Base-by-base conservation (phyloP, 257 asterid species). In the Schizonepeta tenuifolia region DNA sequence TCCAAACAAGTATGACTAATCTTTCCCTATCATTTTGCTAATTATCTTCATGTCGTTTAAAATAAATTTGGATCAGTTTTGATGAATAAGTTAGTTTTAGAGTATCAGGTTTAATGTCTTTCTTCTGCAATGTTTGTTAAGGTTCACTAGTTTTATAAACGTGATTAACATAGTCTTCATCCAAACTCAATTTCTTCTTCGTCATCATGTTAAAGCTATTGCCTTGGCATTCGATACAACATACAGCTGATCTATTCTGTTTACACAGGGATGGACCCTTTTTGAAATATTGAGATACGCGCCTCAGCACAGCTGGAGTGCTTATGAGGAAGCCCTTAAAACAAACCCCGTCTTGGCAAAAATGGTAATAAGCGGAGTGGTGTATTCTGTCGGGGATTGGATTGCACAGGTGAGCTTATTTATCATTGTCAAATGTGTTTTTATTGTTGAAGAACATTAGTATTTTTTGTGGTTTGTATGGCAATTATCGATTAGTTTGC, bases 301-400 rank as follows among this genome's bases (percentile, higher is more conserved):
- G 9, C 96, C 97, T 20, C 90, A 85, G 64, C 97, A 92, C 82
- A 89, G 83, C 79, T 89, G 97, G 96, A 85, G 58, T 77, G 97
- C 97, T 20, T 89, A 92, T 24, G 96, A 92, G 79, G 96, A 85
- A 78, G 93, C 93, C 80, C 96, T 92, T 47, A 89, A 81, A 78
- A 73, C 87, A 14, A 92, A 92, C 69, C 98, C 96, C 0, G 91
- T 92, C 54, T 83, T 90, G 36, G 92, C 98, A 11, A 92, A 92
- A 77, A 92, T 90, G 96, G 82, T 87, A 21, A 92, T 92, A 38
- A 92, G 96, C 71, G 98, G 98, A 70, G 92, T 90, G 15, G 96
- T 92, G 62, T 92, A 92, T 58, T 85, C 96, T 1, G 28, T 92
- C 3, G 96, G 96, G 17, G 96, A 88, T 72, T 90, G 98, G 98